Base-by-base conservation (phyloP, 768 basidiomycete species). In the Leccinum fibrillosum region DNA sequence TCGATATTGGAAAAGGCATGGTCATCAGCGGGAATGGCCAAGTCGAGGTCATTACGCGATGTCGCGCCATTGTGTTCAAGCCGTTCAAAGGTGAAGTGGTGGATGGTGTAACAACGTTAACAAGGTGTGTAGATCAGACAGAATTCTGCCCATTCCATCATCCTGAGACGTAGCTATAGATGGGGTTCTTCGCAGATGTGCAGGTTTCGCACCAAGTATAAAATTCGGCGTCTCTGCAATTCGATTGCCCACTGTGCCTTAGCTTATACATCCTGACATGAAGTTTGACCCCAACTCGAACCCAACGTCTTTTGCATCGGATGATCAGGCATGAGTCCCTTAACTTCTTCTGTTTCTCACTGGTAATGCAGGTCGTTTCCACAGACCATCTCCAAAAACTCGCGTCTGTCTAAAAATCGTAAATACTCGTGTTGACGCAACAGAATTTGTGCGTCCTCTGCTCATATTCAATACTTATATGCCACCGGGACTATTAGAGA, bases 1-100 rank as follows among this genome's bases (percentile, higher is more conserved):
- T 90, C 52, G 92, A 95, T 67, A 92, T 94, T 55, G 94, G 93
- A 34, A 89, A 92, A 74, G 94, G 94, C 9, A 91, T 93, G 82
- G 90, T 98, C 12, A 77, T 96, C 49, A 85, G 89, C 55, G 92
- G 93, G 8, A 94, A 88, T 34, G 96, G 94, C 1, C 93, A 96
- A 75, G 97, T 97, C 4, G 92, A 98, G 76, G 98, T 99, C 73
- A 82, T 92, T 62, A 93, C 94, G 21, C 81, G 89, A 55, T 99
- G 98, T 75, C 86, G 90, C 25, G 97, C 97, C 7, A 94, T 99
- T 63, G 96, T 99, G 19, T 98, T 97, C 83, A 95, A 98, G 74
- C 97, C 97, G 19, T 98, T 98, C 82, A 97, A 98, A 74, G 95
- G 94, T 9, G 96, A 99, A 71, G 96, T 98, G 4, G 91, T 99